These are phyloP conservation scores for Jatropha multifida DNA, from an alignment of 441 rosid species.

Conservation along the genomic window DNA sequence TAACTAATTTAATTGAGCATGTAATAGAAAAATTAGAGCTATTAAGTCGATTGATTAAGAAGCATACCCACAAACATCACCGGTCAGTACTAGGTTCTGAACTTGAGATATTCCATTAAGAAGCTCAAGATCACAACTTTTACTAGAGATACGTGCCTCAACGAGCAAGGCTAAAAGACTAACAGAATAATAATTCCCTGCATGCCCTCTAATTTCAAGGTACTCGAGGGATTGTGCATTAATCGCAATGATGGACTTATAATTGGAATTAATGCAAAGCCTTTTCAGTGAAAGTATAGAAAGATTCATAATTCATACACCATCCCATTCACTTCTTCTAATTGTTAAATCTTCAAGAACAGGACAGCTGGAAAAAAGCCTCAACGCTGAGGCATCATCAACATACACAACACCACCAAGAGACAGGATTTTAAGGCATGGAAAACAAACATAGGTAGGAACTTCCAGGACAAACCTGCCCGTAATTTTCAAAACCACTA, in stretches of 20 bases:
- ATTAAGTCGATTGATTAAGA: background rate
- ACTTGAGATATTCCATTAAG: constrained; percentile 6
- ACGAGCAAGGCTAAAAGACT: constrained; percentile 2
- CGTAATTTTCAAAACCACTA: background rate
- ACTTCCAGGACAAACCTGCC: background rate
- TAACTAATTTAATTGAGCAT: background rate
- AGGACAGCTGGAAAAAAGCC: constrained; percentile 13
- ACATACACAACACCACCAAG: background rate
- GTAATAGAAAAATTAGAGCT: background rate
- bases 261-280: background rate
- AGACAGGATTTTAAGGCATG: background rate
- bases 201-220: background rate
- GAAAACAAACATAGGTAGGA: constrained; percentile 12
- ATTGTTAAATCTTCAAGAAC: constrained; percentile 5
- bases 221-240: background rate
- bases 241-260: background rate
- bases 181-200: background rate
- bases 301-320: background rate
- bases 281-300: background rate
- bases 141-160: background rate
- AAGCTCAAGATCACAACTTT: background rate
- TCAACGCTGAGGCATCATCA: background rate
- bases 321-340: background rate
- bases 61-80: constrained; percentile 9
- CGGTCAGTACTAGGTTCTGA: background rate